Conservation (phyloP, 148 eudicot species). For the Arctostaphylos glauca region DNA sequence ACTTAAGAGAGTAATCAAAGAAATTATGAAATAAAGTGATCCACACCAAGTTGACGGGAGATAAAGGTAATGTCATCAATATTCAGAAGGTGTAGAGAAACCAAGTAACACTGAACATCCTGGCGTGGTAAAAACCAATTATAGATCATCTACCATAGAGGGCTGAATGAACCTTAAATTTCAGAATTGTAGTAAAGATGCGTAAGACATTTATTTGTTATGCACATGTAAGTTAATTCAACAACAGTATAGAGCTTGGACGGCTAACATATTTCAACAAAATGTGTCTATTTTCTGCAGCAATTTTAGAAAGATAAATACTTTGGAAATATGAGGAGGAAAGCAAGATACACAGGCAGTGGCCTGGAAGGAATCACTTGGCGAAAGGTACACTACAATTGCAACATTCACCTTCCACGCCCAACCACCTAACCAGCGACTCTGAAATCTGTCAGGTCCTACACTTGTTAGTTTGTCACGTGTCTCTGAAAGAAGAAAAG, state of each 20-base stretch:
- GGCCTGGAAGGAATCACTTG: not conserved
- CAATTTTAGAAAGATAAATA: conserved; percentile 2
- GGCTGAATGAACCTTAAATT: not conserved
- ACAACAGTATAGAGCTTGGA: not conserved
- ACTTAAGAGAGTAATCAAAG: conserved; percentile 14
- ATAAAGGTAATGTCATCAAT: not conserved
- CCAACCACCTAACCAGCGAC: conserved; percentile 88
- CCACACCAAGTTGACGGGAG: not conserved
- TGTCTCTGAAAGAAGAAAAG: conserved; percentile 25
- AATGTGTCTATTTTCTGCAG: not conserved
- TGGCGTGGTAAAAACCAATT: not conserved
- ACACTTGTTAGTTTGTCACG: conserved; percentile 17
- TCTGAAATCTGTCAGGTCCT: conserved; percentile 40
- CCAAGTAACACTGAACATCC: not conserved
- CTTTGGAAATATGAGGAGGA: not conserved
- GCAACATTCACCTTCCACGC: conserved; percentile 39
- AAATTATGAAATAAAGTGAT: conserved; percentile 1
- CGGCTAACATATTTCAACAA: not conserved
- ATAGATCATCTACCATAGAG: not conserved
- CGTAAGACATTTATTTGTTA: too few relatives aligned
- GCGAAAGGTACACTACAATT: not conserved
- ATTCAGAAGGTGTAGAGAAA: not conserved
- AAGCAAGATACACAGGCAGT: not conserved
- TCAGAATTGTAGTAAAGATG: not conserved
- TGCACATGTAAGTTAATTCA: too few relatives aligned